Evolutionary conservation across 306 rosid species (phyloP), one percentile per base, ranked within the genome.

Genomic region (Prinsepia uniflora): DNA sequence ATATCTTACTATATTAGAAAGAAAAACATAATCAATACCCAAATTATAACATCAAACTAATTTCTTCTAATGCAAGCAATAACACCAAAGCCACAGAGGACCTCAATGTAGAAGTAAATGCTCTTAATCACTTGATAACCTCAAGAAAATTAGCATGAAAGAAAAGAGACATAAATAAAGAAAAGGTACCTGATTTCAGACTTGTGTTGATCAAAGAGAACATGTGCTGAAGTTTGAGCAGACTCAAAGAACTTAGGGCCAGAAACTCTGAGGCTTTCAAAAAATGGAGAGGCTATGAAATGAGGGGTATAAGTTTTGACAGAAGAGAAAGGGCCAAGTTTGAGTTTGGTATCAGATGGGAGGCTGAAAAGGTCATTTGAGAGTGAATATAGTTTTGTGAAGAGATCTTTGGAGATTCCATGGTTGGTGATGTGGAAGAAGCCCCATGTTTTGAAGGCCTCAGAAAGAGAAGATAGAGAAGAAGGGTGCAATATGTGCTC

Each of bases 201-300:
- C 59, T 48, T 81, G 39, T 83, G 81, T 70, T 81, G 80, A 41
- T 77, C 80, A 75, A 82, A 85, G 63, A 94, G 87, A 55, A 83
- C 58, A 49, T 82, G 75, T 48, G 89, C 84, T 77, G 97, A 90
- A 72, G 20, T 75, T 71, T 84, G 96, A 24, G 99, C 99, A 82
- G 97, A 91, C 55, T 52, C 82, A 63, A 76, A 82, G 72, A 86
- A 91, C 75, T 89, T 50, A 0, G 99, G 99, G 40, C 97, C 97
- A 39, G 89, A 81, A 75, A 94, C 81, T 75, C 92, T 63, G 63
- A 94, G 92, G 80, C 96, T 91, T 81, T 94, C 98, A 64, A 89
- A 94, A 85, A 80, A 94, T n/a, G 98, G 98, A 59, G 98, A 94
- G 74, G 98, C 97, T 80, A 94, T 87, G 87, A 94, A 94, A 30